A percentile compares a stretch with the other conserved stretches of the same genome.
Conservation (phyloP, 305 asterid species). For the Plantago coronopus region DNA sequence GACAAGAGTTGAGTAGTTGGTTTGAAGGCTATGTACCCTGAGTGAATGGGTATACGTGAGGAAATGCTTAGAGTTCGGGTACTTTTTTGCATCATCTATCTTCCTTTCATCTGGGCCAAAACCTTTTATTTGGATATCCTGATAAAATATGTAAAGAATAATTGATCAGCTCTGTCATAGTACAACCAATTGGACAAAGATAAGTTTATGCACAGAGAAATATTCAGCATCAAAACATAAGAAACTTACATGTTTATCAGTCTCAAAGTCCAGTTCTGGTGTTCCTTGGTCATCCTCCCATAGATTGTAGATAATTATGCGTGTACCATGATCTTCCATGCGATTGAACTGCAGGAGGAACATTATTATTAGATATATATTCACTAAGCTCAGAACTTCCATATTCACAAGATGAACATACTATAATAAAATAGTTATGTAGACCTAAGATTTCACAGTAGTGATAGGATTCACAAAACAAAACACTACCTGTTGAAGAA, state of each 20-base stretch:
- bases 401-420: neutral
- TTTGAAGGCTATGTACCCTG: slow-evolving; percentile 40
- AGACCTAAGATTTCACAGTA: neutral
- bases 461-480: neutral
- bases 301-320: slow-evolving; percentile 63
- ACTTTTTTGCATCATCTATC: slow-evolving; percentile 47
- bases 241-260: slow-evolving; percentile 42
- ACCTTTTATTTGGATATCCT: slow-evolving; percentile 75
- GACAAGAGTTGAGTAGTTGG: neutral
- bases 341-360: slow-evolving; percentile 28
- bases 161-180: neutral
- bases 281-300: slow-evolving; percentile 76
- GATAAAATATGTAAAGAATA: slow-evolving; percentile 13
- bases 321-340: slow-evolving; percentile 62
- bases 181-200: neutral
- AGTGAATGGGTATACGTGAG: slow-evolving; percentile 70
- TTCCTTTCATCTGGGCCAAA: slow-evolving; percentile 51
- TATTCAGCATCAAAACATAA: neutral
- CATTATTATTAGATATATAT: neutral
- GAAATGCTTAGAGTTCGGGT: slow-evolving; percentile 53
- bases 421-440: neutral
- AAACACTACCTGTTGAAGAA: slow-evolving; percentile 48
- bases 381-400: neutral
- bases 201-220: neutral
- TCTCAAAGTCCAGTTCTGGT: slow-evolving; percentile 59